Percentiles rank a stretch among this genome's conserved stretches.
Conservation (phyloP, 177 flowering plant genomes). For the Vitis hybrid region DNA sequence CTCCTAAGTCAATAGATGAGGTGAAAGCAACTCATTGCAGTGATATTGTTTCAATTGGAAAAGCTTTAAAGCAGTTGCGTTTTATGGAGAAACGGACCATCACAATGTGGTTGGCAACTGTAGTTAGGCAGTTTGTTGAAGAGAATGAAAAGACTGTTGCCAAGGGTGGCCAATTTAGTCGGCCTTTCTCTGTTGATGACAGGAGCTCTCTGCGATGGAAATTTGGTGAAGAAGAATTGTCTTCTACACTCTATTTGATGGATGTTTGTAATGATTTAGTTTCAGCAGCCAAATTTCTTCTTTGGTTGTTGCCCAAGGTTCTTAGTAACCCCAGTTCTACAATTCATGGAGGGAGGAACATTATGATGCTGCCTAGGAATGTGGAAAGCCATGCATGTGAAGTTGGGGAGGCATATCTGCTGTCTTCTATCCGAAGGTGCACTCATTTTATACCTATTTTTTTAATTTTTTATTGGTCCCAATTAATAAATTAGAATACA, state of each 20-base stretch:
- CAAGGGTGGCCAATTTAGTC: constrained; percentile 55
- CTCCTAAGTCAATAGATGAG: constrained; percentile 47
- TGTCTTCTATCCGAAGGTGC: constrained; percentile 84
- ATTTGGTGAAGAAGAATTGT: constrained; percentile 88
- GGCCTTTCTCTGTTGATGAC: constrained; percentile 56
- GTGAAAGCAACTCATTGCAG: constrained; percentile 20
- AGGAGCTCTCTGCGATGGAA: constrained; percentile 63
- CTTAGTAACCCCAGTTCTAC: constrained; percentile 41
- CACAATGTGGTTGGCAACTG: constrained; percentile 62
- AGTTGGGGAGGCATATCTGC: constrained; percentile 79
- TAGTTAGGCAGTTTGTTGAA: constrained; percentile 68
- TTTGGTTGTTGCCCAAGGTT: constrained; percentile 87
- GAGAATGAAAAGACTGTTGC: constrained; percentile 54
- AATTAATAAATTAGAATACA: neutral
- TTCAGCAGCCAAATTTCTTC: constrained; percentile 65
- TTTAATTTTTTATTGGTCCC: neutral
- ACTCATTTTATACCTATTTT: neutral
- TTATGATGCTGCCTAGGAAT: constrained; percentile 48
- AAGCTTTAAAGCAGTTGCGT: constrained; percentile 56
- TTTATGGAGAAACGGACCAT: constrained; percentile 65
- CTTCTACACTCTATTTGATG: constrained; percentile 68
- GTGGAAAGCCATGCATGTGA: constrained; percentile 68
- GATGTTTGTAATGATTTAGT: constrained; percentile 75
- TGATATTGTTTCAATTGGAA: constrained; percentile 77
- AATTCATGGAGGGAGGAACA: constrained; percentile 59